Evolutionary conservation across 2,329 filamentous ascomycete species (phyloP), one percentile per base, ranked within the genome.

Genomic region (Berkeleyomyces basicola): DNA sequence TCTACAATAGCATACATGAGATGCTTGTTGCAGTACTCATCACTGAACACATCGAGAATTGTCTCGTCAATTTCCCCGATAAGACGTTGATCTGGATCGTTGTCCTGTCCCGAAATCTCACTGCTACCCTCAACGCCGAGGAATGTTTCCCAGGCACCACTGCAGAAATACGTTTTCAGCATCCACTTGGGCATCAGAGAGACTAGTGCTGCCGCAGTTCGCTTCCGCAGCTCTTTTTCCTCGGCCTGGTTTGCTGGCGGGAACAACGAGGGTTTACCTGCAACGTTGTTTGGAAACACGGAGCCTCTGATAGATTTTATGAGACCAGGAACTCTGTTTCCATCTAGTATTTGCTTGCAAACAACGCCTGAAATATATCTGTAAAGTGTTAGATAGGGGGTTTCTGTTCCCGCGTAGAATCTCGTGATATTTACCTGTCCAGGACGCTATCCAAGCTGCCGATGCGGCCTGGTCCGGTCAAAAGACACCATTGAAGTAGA

Each of bases 21-120:
- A 74, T 96, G 90, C 75, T 91, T 95, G 74, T 99, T 99, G 74
- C 90, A 86, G 74, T 96, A 96, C 60, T 81, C 78, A 73, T 96
- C 90, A 14, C 81, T 82, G 67, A 96, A 85, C 44, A 91, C 77
- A 68, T 87, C 83, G 57, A 97, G 77, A 55, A 90, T 76, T 36
- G 81, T 74, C 65, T 79, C 75, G 69, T 85, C 82, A 66, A 89
- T 79, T 67, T 85, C 80, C 65, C 75, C 72, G 53, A 83, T 73
- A 64, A 83, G 74, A 66, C 76, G 74, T 61, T 81, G 75, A 31
- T 79, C 75, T 61, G 75, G 71, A 58, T 71, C 71, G 43, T 68
- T 66, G 44, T 67, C 68, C 58, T 67, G 61, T n/a, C 69, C 67
- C 43, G 68, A 67, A 37, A 67, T 65, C 33, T 68, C 57, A 33